These are phyloP conservation scores for Globisporangium carolinianum DNA, from an alignment of 352 stramenopile genomes.

Conservation along the genomic window DNA sequence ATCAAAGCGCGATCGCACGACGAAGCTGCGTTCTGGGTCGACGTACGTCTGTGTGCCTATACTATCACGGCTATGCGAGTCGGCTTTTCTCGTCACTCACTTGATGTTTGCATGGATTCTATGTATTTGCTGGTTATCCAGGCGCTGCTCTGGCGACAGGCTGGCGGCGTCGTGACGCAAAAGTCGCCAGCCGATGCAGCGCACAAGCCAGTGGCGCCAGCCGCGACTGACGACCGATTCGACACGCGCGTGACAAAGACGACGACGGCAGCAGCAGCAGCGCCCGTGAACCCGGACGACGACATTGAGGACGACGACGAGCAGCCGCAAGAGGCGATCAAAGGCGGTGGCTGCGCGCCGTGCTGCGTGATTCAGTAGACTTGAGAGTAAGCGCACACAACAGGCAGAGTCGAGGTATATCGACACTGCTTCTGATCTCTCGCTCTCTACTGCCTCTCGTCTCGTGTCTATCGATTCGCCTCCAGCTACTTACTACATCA, in stretches of 20 bases:
- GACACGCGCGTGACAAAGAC: neutral
- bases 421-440: neutral
- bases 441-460: constrained; percentile 3
- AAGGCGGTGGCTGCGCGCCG: constrained; percentile 37
- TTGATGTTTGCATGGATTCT: too few species aligned
- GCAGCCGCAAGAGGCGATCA: constrained; percentile 15
- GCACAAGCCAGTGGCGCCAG: neutral
- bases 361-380: constrained; percentile 73
- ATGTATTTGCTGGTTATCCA: constrained; percentile 3
- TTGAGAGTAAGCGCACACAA: constrained; percentile 1
- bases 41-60: constrained; percentile 22
- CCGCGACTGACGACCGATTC: neutral
- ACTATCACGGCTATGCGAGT: too few species aligned
- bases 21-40: constrained; percentile 84
- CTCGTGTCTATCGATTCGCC: neutral
- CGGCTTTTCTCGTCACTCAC: too few species aligned
- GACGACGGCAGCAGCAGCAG: neutral
- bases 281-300: constrained; percentile 13
- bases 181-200: constrained; percentile 42
- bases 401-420: too few species aligned
- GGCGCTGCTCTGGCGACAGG: constrained; percentile 79
- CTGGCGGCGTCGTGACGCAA: constrained; percentile 69
- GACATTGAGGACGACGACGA: constrained; percentile 1
- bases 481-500: too few species aligned
- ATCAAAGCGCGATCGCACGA: constrained; percentile 86